These are phyloP conservation scores for Aspergillaceae sp. DNA, from an alignment of 2,329 filamentous ascomycete genomes.

Conservation along the genomic window DNA sequence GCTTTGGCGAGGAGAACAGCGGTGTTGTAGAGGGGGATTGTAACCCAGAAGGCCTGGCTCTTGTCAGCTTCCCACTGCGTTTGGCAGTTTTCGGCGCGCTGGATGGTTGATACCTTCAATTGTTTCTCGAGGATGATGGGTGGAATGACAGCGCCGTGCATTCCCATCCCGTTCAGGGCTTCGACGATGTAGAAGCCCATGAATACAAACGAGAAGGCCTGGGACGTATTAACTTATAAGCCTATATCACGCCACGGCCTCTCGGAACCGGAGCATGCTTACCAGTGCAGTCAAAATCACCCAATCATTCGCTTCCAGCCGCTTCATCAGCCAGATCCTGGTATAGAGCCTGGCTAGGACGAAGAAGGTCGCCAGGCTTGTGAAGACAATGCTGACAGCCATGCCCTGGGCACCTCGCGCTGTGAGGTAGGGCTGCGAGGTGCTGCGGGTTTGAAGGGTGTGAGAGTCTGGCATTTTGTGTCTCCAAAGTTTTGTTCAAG, in stretches of 20 bases:
- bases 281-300: conserved; percentile 29
- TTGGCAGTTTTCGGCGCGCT: neutral
- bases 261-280: conserved; percentile 1
- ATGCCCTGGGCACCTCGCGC: conserved; percentile 18
- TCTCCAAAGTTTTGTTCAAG: no score
- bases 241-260: no score
- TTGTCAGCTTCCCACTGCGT: neutral
- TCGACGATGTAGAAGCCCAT: conserved; percentile 29
- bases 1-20: conserved; percentile 36
- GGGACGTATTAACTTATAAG: no score
- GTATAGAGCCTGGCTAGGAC: conserved; percentile 26
- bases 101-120: conserved; percentile 19
- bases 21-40: conserved; percentile 32
- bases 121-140: conserved; percentile 20
- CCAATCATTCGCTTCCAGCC: conserved; percentile 31
- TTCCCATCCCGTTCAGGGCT: conserved; percentile 28
- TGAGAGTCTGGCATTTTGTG: no score
- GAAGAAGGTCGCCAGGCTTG: conserved; percentile 20
- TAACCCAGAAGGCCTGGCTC: conserved; percentile 28
- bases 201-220: conserved; percentile 27
- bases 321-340: conserved; percentile 20
- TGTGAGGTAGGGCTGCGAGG: conserved; percentile 14
- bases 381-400: conserved; percentile 24
- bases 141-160: conserved; percentile 25
- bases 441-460: conserved; percentile 9